A percentile compares a stretch with the other conserved stretches of the same genome.
Conservation (phyloP, 495 filamentous ascomycete genomes). For the Aspergillus mulundensis region DNA sequence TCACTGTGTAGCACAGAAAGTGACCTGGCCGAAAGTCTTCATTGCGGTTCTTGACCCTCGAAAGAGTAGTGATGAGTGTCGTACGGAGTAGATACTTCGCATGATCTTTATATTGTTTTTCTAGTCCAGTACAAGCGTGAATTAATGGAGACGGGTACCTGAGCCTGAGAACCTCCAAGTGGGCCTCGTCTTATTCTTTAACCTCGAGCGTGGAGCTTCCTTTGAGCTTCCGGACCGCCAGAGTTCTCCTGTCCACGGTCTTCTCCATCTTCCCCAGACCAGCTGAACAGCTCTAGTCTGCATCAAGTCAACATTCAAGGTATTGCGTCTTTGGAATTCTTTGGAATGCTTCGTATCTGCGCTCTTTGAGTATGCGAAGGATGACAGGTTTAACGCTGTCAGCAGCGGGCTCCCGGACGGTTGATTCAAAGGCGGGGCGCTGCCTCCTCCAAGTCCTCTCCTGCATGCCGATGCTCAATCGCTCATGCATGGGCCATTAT, state of each 20-base stretch:
- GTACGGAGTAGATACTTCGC: neutral
- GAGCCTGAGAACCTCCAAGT: slow-evolving; percentile 14
- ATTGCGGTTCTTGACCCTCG: slow-evolving; percentile 3
- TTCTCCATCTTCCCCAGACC: neutral
- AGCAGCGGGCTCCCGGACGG: slow-evolving; percentile 22
- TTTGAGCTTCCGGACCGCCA: slow-evolving; percentile 11
- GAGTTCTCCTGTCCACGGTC: neutral
- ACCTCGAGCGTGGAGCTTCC: neutral
- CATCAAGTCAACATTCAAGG: neutral
- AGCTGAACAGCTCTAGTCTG: too few relatives aligned
- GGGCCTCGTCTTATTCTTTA: neutral
- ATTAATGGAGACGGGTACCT: slow-evolving; percentile 20
- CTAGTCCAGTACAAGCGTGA: slow-evolving; percentile 10
- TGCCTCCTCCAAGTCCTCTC: too few relatives aligned
- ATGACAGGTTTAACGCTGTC: slow-evolving; percentile 1
- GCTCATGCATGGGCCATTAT: slow-evolving; percentile 23
- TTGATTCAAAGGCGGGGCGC: slow-evolving; percentile 29
- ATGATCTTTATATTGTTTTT: neutral
- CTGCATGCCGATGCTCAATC: slow-evolving; percentile 22
- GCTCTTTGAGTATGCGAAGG: neutral
- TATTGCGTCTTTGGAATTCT: too few relatives aligned
- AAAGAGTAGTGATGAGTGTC: neutral
- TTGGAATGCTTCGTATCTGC: too few relatives aligned
- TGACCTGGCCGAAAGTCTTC: neutral
- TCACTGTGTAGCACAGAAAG: neutral